Percentiles rank a stretch among this genome's conserved stretches.
These are phyloP conservation scores for Agrostemma githago DNA, from an alignment of 148 eudicot genomes.

Conservation along the genomic window DNA sequence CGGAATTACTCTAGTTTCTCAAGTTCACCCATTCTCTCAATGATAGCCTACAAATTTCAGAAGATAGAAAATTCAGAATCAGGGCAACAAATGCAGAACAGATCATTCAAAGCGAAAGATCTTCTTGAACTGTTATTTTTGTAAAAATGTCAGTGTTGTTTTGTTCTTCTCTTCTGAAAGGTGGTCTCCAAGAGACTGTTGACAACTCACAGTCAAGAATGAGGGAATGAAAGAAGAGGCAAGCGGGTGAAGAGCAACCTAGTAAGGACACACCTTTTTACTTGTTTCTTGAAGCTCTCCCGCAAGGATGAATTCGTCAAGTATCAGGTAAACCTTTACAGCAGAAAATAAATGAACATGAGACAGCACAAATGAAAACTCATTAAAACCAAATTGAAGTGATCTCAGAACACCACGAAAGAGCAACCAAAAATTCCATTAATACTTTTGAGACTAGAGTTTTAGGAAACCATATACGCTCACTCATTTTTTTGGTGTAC, in stretches of 20 bases:
- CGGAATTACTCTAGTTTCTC: conserved; percentile 60
- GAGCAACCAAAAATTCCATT: background rate
- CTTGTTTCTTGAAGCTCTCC: conserved; percentile 93
- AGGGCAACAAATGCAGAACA: background rate
- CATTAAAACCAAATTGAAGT: background rate
- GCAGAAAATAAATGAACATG: background rate
- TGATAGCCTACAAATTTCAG: conserved; percentile 54
- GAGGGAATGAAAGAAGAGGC: background rate
- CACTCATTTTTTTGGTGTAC: no score
- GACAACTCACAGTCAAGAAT: background rate
- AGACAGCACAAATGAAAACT: conserved; percentile 12
- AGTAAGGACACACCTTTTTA: conserved; percentile 47
- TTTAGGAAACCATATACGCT: background rate
- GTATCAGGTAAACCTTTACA: conserved; percentile 64
- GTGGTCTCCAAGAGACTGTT: no score
- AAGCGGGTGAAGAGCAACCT: background rate
- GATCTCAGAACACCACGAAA: background rate
- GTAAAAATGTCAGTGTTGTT: background rate
- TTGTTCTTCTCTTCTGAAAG: no score
- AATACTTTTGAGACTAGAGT: background rate
- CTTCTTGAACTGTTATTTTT: background rate
- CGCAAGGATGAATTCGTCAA: conserved; percentile 84
- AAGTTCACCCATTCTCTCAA: conserved; percentile 80
- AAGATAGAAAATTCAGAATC: background rate
- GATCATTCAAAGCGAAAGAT: background rate